Evolutionary conservation across 805 yeast genomes (phyloP), one percentile per base, ranked within the genome.

Genomic region (Sugiyamaella chiloensis): DNA sequence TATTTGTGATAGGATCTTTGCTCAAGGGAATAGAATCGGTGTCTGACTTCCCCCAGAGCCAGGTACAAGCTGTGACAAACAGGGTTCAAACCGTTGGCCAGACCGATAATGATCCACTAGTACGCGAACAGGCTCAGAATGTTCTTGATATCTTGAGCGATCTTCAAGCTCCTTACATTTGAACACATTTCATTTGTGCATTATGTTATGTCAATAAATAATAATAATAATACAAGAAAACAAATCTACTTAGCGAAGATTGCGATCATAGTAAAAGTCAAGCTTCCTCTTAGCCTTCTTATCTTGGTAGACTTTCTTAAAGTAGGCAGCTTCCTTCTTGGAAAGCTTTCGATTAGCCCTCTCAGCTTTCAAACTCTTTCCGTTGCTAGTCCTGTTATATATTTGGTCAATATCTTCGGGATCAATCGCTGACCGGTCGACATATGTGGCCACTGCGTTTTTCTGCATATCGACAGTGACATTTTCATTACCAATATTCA

Each of bases 1-100:
- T 88, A 2, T 85, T 83, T 9, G 63, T 89, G 20, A 66, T 87
- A 3, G 63, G 55, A 9, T 59, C 66, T n/a, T 47, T 64, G 19
- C 26, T 61, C 7, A 57, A 53, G 21, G 63, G 64, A 1, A 50
- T 69, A 5, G 59, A 53, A 4, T 37, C 53, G 2, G 46, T 64
- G 5, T 51, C 53, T 16, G 64, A 61, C 20, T 49, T 60, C 29
- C 66, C 69, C 14, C 42, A 43, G n/a, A 64, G 58, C 17, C 46
- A 52, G 2, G 56, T 65, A 24, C 41, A 52, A 19, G 46, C 45
- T 9, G 52, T 62, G 1, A 26, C 26, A n/a, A 43, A 40, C 12
- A 35, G 58, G 36, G 24, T 64, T 20, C 31, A 53, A n/a, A 53
- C 57, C 46, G 43, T 51, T 16, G 42, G 41, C 11, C 59, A 51